Evolutionary conservation across 108 stramenopile genomes (phyloP), one percentile per base, ranked within the genome.

Genomic region (Stephanodiscus minutulus): DNA sequence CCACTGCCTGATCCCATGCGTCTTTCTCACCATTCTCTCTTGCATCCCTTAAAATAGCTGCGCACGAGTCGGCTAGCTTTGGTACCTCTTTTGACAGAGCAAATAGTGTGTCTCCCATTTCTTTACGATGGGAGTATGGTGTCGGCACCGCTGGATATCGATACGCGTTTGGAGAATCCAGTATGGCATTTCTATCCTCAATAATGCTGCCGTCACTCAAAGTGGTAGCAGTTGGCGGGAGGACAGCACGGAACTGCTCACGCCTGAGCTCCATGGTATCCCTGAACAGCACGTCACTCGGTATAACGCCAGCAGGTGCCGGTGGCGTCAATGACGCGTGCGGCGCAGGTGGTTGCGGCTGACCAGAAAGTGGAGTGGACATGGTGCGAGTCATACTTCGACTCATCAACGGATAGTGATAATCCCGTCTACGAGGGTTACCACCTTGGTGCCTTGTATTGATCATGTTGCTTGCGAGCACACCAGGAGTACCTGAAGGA

Each of bases 1-100:
- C 83, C n/a, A 91, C 88, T 5, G 86, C 88, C 56, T 82, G 70
- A 73, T 93, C 92, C 92, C 92, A 93, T 37, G 76, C 64, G 55
- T 87, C 82, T 25, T 66, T 76, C 48, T 85, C 83, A 5, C 92
- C 78, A 28, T 68, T 76, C 48, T 85, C 83, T 10, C 92, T 82
- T 22, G 90, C 92, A 53, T 77, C 71, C 13, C 85, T 70, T 24
- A 93, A 70, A 21, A 85, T 80, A 7, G 81, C 50, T 2, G 85
- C 88, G 58, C 87, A 87, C 5, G 86, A 84, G 36, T 78, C 84
- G 7, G 86, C 85, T 15, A 89, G 81, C 0, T 57, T 63, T 0
- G 88, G 88, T 52, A 91, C 73, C 47, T 83, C 73, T 21, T 71
- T 65, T 5, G 87, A 82, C 24, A 93, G 47, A 21, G 66, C 70